Conservation (phyloP, 441 rosid species). For the Croton laevigatus region DNA sequence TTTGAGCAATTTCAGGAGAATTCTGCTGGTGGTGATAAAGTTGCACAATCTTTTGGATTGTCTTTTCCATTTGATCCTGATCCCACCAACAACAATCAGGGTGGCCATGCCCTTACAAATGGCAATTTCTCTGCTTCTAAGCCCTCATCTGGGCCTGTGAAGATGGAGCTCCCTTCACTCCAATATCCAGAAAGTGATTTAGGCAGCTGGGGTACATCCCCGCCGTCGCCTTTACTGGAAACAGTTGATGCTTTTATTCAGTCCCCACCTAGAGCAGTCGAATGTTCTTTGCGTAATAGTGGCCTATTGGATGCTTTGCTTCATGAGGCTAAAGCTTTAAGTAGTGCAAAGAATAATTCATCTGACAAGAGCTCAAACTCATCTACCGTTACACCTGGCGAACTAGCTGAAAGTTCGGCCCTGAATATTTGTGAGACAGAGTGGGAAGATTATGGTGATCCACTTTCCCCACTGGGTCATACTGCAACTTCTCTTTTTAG, state of each 20-base stretch:
- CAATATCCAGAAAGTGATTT: conserved; percentile 79
- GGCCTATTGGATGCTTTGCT: conserved; percentile 95
- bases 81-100: conserved; percentile 48
- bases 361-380: conserved; percentile 69
- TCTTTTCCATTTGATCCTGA: conserved; percentile 54
- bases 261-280: conserved; percentile 61
- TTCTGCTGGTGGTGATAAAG: conserved; percentile 39
- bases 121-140: conserved; percentile 88
- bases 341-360: conserved; percentile 61
- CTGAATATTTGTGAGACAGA: conserved; percentile 47
- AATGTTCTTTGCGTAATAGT: conserved; percentile 70
- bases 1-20: conserved; percentile 51
- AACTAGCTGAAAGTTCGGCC: conserved; percentile 52
- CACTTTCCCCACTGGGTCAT: conserved; percentile 57
- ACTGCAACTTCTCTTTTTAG: conserved; percentile 63
- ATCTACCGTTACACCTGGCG: conserved; percentile 52
- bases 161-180: conserved; percentile 99
- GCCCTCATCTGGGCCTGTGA: conserved; percentile 72
- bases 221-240: conserved; percentile 64
- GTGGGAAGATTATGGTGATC: conserved; percentile 57
- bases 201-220: conserved; percentile 68
- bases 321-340: conserved; percentile 66
- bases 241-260: conserved; percentile 73
- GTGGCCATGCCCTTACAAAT: conserved; percentile 79
- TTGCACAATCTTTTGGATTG: conserved; percentile 43